Evolutionary conservation across 225 moss, liverwort and hornwort species (phyloP).

Genomic region (Pseudoscleropodium purum): DNA sequence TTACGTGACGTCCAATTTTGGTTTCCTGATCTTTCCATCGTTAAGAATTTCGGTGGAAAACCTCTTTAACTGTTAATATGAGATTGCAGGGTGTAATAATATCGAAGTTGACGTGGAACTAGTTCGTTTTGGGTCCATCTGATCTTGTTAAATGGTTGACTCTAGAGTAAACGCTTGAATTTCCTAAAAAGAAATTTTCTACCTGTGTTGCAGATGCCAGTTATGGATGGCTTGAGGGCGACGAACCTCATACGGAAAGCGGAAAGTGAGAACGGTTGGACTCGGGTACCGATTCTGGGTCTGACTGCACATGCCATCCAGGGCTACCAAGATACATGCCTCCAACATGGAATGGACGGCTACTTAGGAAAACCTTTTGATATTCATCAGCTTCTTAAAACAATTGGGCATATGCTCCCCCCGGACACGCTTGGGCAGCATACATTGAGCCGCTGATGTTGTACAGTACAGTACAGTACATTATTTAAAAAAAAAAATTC

Average conservation of each 20-base stretch:
- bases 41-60: background rate
- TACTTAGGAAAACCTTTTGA: conserved; percentile 92
- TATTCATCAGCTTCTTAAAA: conserved; percentile 61
- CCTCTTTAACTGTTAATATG: no score
- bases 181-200: background rate
- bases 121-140: background rate
- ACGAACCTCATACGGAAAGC: conserved; percentile 55
- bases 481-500: background rate
- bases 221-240: conserved; percentile 72
- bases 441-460: conserved; percentile 2
- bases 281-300: conserved; percentile 54
- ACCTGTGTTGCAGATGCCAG: conserved; percentile 61
- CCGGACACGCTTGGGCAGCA: conserved; percentile 1
- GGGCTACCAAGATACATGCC: conserved; percentile 69
- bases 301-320: conserved; percentile 84
- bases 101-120: background rate
- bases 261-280: conserved; percentile 39
- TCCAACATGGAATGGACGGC: conserved; percentile 42
- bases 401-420: conserved; percentile 50
- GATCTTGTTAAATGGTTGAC: background rate
- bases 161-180: background rate
- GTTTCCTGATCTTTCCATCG: background rate
- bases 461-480: background rate
- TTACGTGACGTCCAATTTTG: background rate
- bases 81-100: background rate